These are phyloP conservation scores for Eudorina sp. DNA, from an alignment of 139 green algal species.

Conservation along the genomic window DNA sequence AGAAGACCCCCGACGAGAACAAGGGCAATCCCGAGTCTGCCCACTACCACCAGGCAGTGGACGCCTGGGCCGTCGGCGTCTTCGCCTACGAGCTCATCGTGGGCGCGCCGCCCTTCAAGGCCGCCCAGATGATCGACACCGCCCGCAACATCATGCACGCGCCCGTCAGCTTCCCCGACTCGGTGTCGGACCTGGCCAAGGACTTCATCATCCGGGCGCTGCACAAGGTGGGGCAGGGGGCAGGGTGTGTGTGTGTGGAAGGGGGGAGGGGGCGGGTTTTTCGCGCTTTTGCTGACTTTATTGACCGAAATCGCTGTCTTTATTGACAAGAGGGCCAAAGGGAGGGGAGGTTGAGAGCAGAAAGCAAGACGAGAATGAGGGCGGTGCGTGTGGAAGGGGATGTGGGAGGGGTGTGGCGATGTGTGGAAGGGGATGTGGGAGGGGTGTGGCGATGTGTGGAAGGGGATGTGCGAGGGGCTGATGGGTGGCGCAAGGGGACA, in stretches of 20 bases:
- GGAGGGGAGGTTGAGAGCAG: too few species aligned
- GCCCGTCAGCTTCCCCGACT: constrained; percentile 52
- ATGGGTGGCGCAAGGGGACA: too few species aligned
- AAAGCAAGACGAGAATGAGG: too few species aligned
- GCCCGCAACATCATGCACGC: constrained; percentile 63
- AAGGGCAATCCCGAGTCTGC: constrained; percentile 54
- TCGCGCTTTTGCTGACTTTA: too few species aligned
- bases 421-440: not conserved
- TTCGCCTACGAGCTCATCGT: constrained; percentile 92
- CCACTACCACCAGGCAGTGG: constrained; percentile 61
- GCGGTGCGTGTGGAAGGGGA: too few species aligned
- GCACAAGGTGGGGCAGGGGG: constrained; percentile 45
- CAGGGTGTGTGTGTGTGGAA: not conserved
- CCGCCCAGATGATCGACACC: constrained; percentile 59
- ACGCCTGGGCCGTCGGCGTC: constrained; percentile 73
- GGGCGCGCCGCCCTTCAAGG: constrained; percentile 89
- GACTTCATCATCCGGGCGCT: constrained; percentile 64
- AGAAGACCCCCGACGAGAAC: constrained; percentile 75
- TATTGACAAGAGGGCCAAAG: too few species aligned
- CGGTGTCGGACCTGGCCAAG: constrained; percentile 56
- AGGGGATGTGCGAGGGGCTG: not conserved
- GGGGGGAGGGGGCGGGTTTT: too few species aligned
- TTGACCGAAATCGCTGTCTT: too few species aligned
- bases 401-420: not conserved
- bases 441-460: not conserved